Evolutionary conservation across 345 rosid genomes (phyloP).

Genomic region (Eucalyptus sp.): DNA sequence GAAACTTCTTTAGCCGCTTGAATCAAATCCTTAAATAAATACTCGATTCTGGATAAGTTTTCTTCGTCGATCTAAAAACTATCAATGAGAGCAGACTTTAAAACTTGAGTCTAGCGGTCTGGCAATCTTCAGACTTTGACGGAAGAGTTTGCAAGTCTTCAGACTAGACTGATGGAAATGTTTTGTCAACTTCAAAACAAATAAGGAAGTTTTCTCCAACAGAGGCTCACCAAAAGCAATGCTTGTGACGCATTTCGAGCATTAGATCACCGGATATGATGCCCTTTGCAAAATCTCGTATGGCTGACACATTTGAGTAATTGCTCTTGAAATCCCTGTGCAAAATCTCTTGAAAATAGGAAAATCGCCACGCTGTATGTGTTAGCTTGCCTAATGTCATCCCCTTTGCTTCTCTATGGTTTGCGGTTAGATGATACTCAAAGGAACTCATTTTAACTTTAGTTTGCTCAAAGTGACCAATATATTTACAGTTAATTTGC

Average conservation of each 20-base stretch:
- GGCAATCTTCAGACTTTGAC: too few relatives aligned
- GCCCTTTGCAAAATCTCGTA: neutral
- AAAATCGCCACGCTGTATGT: neutral
- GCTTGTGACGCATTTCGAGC: neutral
- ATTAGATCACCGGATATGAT: neutral
- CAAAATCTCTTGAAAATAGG: neutral
- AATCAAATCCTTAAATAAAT: too few relatives aligned
- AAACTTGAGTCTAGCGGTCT: too few relatives aligned
- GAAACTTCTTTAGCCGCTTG: too few relatives aligned
- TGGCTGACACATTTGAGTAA: neutral
- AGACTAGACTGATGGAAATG: too few relatives aligned
- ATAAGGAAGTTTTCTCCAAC: too few relatives aligned
- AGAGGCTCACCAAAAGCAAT: neutral
- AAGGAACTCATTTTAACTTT: neutral
- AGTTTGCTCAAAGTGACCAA: neutral
- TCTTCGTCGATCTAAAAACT: too few relatives aligned
- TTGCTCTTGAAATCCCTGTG: neutral
- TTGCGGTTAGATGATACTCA: neutral
- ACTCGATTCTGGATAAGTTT: too few relatives aligned
- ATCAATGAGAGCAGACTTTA: too few relatives aligned
- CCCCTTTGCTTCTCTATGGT: neutral
- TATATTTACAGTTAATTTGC: neutral
- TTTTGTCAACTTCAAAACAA: too few relatives aligned
- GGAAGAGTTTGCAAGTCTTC: too few relatives aligned
- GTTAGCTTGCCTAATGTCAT: neutral